These are phyloP conservation scores for Wickerhamiella lipophila DNA, from an alignment of 805 yeast species.

Conservation along the genomic window DNA sequence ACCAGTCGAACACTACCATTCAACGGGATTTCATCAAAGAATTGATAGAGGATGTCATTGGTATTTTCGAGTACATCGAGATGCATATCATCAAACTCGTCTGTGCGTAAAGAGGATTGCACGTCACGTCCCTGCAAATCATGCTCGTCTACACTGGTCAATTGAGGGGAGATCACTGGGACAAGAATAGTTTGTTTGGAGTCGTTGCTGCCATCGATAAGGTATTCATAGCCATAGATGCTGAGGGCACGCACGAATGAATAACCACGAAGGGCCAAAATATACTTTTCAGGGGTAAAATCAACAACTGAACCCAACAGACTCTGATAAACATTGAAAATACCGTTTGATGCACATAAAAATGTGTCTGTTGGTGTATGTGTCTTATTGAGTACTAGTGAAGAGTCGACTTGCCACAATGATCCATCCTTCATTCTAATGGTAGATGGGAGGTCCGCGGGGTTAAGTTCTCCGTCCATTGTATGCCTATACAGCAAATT, in stretches of 20 bases:
- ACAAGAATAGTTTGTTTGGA: constrained; percentile 52
- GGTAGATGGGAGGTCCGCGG: constrained; percentile 11
- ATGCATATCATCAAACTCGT: no score
- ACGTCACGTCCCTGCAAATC: no score
- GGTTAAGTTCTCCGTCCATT: constrained; percentile 7
- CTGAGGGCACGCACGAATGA: constrained; percentile 58
- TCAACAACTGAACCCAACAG: constrained; percentile 24
- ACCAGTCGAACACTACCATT: constrained; percentile 25
- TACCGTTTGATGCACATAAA: constrained; percentile 35
- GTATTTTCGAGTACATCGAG: constrained; percentile 19
- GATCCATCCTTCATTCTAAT: constrained; percentile 18
- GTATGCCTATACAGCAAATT: constrained; percentile 15
- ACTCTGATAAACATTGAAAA: constrained; percentile 38
- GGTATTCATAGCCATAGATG: constrained; percentile 41
- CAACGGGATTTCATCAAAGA: constrained; percentile 3
- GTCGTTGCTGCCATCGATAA: constrained; percentile 41
- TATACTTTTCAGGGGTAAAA: constrained; percentile 45
- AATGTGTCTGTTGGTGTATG: constrained; percentile 1
- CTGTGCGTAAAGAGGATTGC: no score
- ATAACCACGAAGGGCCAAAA: constrained; percentile 47
- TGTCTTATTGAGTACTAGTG: constrained; percentile 9
- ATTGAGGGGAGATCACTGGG: constrained; percentile 20
- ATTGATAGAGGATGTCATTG: constrained; percentile 43
- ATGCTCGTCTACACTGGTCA: no score
- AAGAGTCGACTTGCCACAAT: constrained; percentile 3